Evolutionary conservation across 495 filamentous ascomycete genomes (phyloP), one percentile per base, ranked within the genome.

Genomic region (Penicillium steckii): DNA sequence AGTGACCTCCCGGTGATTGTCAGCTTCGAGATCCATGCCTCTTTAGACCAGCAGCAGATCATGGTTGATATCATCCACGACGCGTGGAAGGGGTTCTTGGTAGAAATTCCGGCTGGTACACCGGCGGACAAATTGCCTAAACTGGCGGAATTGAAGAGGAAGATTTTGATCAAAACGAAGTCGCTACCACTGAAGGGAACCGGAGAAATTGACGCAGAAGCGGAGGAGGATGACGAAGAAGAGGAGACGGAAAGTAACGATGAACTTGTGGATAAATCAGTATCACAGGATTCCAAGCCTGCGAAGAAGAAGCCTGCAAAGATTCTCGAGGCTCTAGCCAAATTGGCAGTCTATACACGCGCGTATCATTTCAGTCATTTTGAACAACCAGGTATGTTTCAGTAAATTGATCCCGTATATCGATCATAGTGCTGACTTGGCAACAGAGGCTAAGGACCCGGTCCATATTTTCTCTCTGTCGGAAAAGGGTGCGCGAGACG

Each of bases 101-200:
- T 96, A 0, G 80, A 88, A 6, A 64, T 77, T 8, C 72, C 79
- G 8, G 60, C 70, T n/a, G 72, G 78, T 23, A 55, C 72, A 2
- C 71, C 77, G 13, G 70, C 80, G 22, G 62, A 68, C 18, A 60
- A 58, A 5, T 77, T 95, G 8, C 93, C 93, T 0, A 64, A 79
- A 0, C 83, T 90, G 0, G 77, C 70, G 12, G 79, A 86, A 13
- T 65, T 97, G 48, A 78, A 79, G 38, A 72, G 80, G 21, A 93
- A 89, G 70, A 96, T 97, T 53, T 72, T 97, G 25, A 83, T 97
- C 70, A 97, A 97, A 73, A 91, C 91, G 30, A 95, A 95, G 66
- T 85, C 86, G 47, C 77, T 79, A 3, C 59, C 64, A 5, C 68
- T 80, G 0, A 52, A 33, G 9, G 25, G 42, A n/a, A 48, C 56